A percentile compares a stretch with the other conserved stretches of the same genome.
These are phyloP conservation scores for Hemileccinum rubropunctum DNA, from an alignment of 768 basidiomycete species.

Conservation along the genomic window DNA sequence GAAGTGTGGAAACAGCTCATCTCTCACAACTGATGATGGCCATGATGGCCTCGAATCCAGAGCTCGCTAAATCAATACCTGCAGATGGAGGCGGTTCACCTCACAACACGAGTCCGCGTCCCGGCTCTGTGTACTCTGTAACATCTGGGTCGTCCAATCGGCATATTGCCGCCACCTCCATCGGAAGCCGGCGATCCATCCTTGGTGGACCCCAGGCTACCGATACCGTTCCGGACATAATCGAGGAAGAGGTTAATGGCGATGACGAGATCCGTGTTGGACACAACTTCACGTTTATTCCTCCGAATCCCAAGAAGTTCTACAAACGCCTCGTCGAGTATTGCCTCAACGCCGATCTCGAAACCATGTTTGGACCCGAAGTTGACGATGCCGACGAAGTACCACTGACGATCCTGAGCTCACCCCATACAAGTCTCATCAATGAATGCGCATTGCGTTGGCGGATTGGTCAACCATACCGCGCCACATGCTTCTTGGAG, in stretches of 20 bases:
- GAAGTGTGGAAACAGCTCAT: slow-evolving; percentile 73
- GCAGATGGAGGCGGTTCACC: slow-evolving; percentile 37
- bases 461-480: slow-evolving; percentile 80
- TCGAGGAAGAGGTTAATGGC: slow-evolving; percentile 43
- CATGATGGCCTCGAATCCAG: slow-evolving; percentile 84
- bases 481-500: slow-evolving; percentile 78
- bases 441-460: slow-evolving; percentile 87
- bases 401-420: slow-evolving; percentile 84
- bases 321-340: slow-evolving; percentile 83
- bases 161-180: slow-evolving; percentile 54
- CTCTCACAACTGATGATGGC: slow-evolving; percentile 86
- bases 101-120: slow-evolving; percentile 39
- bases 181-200: slow-evolving; percentile 68
- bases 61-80: slow-evolving; percentile 76
- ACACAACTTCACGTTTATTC: slow-evolving; percentile 86
- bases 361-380: slow-evolving; percentile 84
- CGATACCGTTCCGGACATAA: slow-evolving; percentile 33
- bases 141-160: slow-evolving; percentile 41
- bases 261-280: slow-evolving; percentile 74
- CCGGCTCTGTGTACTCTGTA: slow-evolving; percentile 55
- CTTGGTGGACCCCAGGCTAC: slow-evolving; percentile 32
- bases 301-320: slow-evolving; percentile 79
- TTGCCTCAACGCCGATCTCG: slow-evolving; percentile 82
- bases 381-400: slow-evolving; percentile 97
- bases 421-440: slow-evolving; percentile 75